Evolutionary conservation across 306 rosid species (phyloP).

Genomic region (Glycine tomentella): DNA sequence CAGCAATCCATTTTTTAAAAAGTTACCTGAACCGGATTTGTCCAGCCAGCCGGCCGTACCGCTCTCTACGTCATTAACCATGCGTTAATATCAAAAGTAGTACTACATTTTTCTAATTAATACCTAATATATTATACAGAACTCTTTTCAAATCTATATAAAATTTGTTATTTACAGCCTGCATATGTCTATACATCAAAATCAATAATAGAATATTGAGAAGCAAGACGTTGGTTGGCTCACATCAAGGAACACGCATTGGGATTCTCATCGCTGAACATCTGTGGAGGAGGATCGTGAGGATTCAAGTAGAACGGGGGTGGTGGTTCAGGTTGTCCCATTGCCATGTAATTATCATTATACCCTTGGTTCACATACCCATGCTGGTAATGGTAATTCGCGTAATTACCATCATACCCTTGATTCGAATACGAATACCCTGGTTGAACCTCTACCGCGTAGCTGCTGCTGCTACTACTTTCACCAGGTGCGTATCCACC

Average conservation of each 20-base stretch:
- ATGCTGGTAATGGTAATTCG: constrained; percentile 1
- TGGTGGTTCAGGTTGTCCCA: constrained; percentile 5
- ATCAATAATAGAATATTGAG: neutral
- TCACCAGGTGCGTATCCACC: constrained; percentile 64
- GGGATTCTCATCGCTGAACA: constrained; percentile 88
- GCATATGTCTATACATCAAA: neutral
- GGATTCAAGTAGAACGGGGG: constrained; percentile 42
- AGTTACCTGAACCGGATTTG: constrained; percentile 7
- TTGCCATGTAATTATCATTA: constrained; percentile 8
- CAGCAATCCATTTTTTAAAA: neutral
- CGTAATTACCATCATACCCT: constrained; percentile 45
- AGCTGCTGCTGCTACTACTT: constrained; percentile 26
- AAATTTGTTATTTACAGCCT: constrained; percentile 43
- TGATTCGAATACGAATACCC: constrained; percentile 1
- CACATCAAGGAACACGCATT: constrained; percentile 90
- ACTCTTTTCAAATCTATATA: too few species aligned
- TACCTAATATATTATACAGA: too few species aligned
- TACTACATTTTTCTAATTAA: neutral
- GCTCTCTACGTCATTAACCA: constrained; percentile 13
- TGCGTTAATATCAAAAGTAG: constrained; percentile 22
- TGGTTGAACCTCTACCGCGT: constrained; percentile 42
- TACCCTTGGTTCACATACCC: constrained; percentile 49
- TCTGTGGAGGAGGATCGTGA: constrained; percentile 57
- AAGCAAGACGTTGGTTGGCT: neutral
- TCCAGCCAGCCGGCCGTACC: constrained; percentile 49